Percentiles rank a stretch among this genome's conserved stretches.
phyloP scores from a whole-genome alignment of 306 rosid genomes.

The Trifolium subterraneum region DNA sequence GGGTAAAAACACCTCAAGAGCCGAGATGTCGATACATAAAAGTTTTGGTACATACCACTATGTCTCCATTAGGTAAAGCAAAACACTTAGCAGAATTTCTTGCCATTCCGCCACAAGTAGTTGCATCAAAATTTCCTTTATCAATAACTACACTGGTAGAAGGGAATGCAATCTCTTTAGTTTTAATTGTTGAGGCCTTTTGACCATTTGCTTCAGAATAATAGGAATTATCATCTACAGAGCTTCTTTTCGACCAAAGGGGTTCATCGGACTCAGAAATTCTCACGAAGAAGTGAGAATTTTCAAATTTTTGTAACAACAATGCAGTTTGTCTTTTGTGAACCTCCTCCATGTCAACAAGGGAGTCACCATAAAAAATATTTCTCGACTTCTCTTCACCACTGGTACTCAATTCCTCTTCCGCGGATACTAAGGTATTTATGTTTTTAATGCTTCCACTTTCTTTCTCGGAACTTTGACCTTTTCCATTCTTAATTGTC shows the following conservation, averaged over 20 bases:
- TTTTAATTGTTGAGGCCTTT: slow-evolving; percentile 43
- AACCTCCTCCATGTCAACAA: slow-evolving; percentile 72
- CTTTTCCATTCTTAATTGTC: slow-evolving; percentile 67
- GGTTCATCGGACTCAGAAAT: slow-evolving; percentile 74
- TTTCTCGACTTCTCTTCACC: slow-evolving; percentile 51
- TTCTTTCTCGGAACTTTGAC: slow-evolving; percentile 59
- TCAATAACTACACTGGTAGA: slow-evolving; percentile 64
- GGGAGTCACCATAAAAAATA: slow-evolving; percentile 65
- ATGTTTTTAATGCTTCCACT: slow-evolving; percentile 55
- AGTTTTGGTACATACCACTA: slow-evolving; percentile 83
- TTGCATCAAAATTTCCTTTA: slow-evolving; percentile 78
- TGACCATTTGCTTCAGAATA: slow-evolving; percentile 46
- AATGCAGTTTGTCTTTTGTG: slow-evolving; percentile 66
- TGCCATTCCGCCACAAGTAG: slow-evolving; percentile 77
- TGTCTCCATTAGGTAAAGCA: slow-evolving; percentile 88
- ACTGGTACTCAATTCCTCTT: slow-evolving; percentile 53
- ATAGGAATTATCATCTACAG: slow-evolving; percentile 41
- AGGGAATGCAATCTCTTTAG: slow-evolving; percentile 49
- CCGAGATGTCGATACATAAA: not conserved
- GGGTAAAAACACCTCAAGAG: slow-evolving; percentile 22
- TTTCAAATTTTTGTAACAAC: slow-evolving; percentile 76
- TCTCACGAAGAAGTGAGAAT: slow-evolving; percentile 92
- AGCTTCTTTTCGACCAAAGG: slow-evolving; percentile 78
- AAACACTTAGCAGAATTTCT: slow-evolving; percentile 78
- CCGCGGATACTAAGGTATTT: slow-evolving; percentile 44